These are phyloP conservation scores for Nicotiana attenuata DNA, from an alignment of 257 asterid genomes.

Conservation along the genomic window DNA sequence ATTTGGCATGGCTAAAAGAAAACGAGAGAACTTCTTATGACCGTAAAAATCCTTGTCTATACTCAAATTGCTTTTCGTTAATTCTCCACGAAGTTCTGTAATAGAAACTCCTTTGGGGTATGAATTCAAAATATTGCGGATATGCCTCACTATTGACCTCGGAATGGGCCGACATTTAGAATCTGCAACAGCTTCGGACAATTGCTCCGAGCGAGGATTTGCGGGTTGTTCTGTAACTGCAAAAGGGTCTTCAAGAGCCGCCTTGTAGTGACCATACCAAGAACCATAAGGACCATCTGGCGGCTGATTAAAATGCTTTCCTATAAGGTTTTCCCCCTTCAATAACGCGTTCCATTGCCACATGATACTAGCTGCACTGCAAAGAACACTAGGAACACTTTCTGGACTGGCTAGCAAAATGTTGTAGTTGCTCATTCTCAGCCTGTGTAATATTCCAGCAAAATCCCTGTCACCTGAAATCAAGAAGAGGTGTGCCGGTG, in stretches of 20 bases:
- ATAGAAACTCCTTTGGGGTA: constrained; percentile 62
- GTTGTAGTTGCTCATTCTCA: constrained; percentile 87
- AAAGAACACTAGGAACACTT: constrained; percentile 54
- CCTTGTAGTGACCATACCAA: constrained; percentile 78
- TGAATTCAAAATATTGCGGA: constrained; percentile 38
- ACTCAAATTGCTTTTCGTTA: constrained; percentile 33
- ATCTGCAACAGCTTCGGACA: constrained; percentile 36
- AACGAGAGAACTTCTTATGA: constrained; percentile 61
- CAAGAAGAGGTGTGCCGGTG: constrained; percentile 87
- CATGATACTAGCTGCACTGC: constrained; percentile 93
- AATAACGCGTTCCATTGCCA: constrained; percentile 88
- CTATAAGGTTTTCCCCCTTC: constrained; percentile 64
- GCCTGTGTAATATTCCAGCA: constrained; percentile 69
- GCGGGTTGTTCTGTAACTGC: constrained; percentile 39
- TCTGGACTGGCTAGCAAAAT: constrained; percentile 73
- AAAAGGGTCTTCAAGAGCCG: constrained; percentile 75
- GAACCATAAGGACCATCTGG: constrained; percentile 90
- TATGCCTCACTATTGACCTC: constrained; percentile 42
- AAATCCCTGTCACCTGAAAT: constrained; percentile 88
- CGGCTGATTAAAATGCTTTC: constrained; percentile 86
- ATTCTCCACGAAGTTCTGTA: constrained; percentile 51
- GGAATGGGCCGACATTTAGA: constrained; percentile 55
- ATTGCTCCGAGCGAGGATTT: constrained; percentile 24
- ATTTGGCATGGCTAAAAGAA: constrained; percentile 73
- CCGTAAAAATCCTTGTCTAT: constrained; percentile 70